These are phyloP conservation scores for Annulohypoxylon stygium DNA, from an alignment of 495 filamentous ascomycete genomes.

Conservation along the genomic window DNA sequence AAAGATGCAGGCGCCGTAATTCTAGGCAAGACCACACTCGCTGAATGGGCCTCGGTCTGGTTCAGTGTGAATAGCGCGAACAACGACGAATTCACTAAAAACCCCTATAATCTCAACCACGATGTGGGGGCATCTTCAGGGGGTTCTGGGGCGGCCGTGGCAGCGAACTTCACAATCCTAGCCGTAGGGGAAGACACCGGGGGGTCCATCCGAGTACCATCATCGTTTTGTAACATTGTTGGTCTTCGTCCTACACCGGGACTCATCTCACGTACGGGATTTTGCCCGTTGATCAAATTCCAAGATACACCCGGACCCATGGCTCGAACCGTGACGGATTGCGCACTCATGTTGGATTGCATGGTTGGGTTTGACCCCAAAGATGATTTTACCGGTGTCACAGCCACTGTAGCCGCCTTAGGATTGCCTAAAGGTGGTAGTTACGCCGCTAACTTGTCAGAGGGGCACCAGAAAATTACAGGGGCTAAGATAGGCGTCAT, in stretches of 20 bases:
- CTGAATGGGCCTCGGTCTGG: constrained; percentile 39
- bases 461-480: constrained; percentile 31
- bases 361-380: constrained; percentile 53
- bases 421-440: constrained; percentile 47
- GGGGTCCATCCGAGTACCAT: constrained; percentile 39
- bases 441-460: constrained; percentile 44
- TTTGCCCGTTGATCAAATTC: constrained; percentile 50
- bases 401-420: constrained; percentile 37
- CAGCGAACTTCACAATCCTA: constrained; percentile 49
- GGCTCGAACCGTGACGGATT: constrained; percentile 54
- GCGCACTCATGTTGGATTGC: constrained; percentile 52
- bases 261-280: constrained; percentile 51
- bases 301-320: constrained; percentile 57
- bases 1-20: constrained; percentile 60
- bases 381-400: constrained; percentile 48
- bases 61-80: constrained; percentile 39
- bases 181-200: constrained; percentile 49
- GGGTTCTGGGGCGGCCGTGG: constrained; percentile 50
- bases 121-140: constrained; percentile 45
- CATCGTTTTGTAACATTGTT: constrained; percentile 42
- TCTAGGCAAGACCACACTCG: constrained; percentile 53
- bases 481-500: constrained; percentile 48
- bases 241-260: constrained; percentile 44
- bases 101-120: constrained; percentile 37
- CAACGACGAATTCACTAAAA: constrained; percentile 39